A percentile compares a stretch with the other conserved stretches of the same genome.
These are phyloP conservation scores for Hypoxylon fuscum DNA, from an alignment of 495 filamentous ascomycete species.

Conservation along the genomic window DNA sequence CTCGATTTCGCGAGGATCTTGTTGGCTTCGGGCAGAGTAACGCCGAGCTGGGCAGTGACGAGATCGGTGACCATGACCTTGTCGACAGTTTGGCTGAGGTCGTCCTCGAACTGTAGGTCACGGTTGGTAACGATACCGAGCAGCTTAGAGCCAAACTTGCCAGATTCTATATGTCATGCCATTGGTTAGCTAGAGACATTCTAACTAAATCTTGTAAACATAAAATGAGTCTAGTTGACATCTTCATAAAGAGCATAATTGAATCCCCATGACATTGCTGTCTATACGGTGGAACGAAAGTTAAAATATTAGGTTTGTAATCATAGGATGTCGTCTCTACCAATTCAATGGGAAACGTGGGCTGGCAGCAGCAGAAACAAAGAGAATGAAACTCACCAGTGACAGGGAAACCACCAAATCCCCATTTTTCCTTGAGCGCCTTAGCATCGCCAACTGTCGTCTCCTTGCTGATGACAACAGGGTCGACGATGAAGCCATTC, in stretches of 20 bases:
- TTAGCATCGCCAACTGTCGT: conserved; percentile 93
- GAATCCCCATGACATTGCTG: conserved; percentile 85
- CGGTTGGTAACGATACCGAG: conserved; percentile 97
- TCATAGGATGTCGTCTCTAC: conserved; percentile 66
- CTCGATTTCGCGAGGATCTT: conserved; percentile 92
- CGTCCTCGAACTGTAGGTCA: conserved; percentile 94
- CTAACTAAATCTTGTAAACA: conserved; percentile 29
- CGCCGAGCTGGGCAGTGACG: conserved; percentile 86
- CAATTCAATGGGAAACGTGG: background rate
- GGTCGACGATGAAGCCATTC: conserved; percentile 98
- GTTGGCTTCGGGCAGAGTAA: conserved; percentile 89
- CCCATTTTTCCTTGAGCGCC: conserved; percentile 95
- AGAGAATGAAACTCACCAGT: conserved; percentile 76
- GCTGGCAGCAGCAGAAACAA: conserved; percentile 18
- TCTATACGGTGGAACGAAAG: conserved; percentile 99
- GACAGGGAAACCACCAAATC: conserved; percentile 97
- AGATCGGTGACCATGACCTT: conserved; percentile 96
- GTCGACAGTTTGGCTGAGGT: conserved; percentile 75
- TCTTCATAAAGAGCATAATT: conserved; percentile 59
- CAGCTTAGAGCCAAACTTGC: conserved; percentile 91
- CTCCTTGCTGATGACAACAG: conserved; percentile 86
- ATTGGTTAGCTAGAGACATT: conserved; percentile 17
- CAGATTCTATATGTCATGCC: conserved; percentile 71
- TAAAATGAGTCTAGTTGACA: conserved; percentile 43
- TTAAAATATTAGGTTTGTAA: conserved; percentile 79